A percentile compares a stretch with the other conserved stretches of the same genome.
Conservation (phyloP, 805 yeast species). For the Candida coquimbonensis region DNA sequence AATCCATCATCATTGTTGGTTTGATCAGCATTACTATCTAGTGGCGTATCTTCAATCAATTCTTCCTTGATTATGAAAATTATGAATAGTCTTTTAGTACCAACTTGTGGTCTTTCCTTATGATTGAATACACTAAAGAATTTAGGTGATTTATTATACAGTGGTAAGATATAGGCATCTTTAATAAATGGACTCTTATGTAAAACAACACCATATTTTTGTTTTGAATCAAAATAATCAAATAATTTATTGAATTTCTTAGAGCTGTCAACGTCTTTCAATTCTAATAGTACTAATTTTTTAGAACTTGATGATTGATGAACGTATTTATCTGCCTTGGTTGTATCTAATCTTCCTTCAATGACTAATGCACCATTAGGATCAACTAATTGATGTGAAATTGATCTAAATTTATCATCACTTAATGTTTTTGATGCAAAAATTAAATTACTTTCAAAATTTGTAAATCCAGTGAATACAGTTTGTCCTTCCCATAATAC, state of each 20-base stretch:
- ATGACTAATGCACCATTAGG: constrained; percentile 31
- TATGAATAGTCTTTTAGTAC: constrained; percentile 10
- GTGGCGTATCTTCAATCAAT: not conserved
- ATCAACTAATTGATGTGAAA: constrained; percentile 21
- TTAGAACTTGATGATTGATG: constrained; percentile 38
- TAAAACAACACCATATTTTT: constrained; percentile 41
- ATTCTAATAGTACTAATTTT: constrained; percentile 45
- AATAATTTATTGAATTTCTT: constrained; percentile 17
- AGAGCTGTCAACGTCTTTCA: constrained; percentile 25
- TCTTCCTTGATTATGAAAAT: constrained; percentile 20
- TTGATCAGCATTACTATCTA: not conserved
- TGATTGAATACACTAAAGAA: constrained; percentile 10
- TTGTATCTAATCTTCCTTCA: constrained; percentile 56
- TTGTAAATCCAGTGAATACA: constrained; percentile 42
- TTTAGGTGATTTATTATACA: constrained; percentile 16
- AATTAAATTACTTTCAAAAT: constrained; percentile 28
- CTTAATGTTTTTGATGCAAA: constrained; percentile 24
- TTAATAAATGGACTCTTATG: constrained; percentile 34
- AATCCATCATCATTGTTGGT: constrained; percentile 2
- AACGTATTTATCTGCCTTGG: constrained; percentile 52
- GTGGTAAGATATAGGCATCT: constrained; percentile 37
- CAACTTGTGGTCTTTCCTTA: not conserved
- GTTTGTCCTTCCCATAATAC: constrained; percentile 43
- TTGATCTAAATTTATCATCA: constrained; percentile 15
- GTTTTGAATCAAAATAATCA: constrained; percentile 29